These are phyloP conservation scores for Calonectria montana DNA, from an alignment of 2,329 filamentous ascomycete species.

Conservation along the genomic window DNA sequence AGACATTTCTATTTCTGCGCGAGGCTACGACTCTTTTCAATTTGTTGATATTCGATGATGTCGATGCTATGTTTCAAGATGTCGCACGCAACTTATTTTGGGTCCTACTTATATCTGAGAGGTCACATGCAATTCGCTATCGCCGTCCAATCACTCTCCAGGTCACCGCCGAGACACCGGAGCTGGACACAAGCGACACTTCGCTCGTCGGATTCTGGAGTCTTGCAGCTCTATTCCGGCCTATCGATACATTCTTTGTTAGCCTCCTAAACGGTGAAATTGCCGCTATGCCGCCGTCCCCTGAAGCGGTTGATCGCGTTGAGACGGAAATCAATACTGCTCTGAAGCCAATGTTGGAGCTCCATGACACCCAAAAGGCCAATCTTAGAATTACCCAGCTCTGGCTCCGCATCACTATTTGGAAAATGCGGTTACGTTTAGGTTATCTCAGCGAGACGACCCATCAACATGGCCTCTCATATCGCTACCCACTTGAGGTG, in stretches of 20 bases:
- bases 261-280: slow-evolving; percentile 54
- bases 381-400: slow-evolving; percentile 58
- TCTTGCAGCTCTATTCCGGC: slow-evolving; percentile 53
- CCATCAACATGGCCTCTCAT: slow-evolving; percentile 51
- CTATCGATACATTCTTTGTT: slow-evolving; percentile 56
- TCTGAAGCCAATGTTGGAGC: slow-evolving; percentile 44
- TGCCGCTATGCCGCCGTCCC: slow-evolving; percentile 45
- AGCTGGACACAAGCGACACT: slow-evolving; percentile 43
- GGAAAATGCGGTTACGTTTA: slow-evolving; percentile 57
- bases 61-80: slow-evolving; percentile 35
- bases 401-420: slow-evolving; percentile 58
- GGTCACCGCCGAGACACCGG: slow-evolving; percentile 51
- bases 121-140: slow-evolving; percentile 58
- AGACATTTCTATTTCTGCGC: slow-evolving; percentile 56
- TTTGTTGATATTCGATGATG: slow-evolving; percentile 45
- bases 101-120: slow-evolving; percentile 57
- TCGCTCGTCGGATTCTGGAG: slow-evolving; percentile 53
- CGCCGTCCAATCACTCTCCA: slow-evolving; percentile 56
- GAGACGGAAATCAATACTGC: slow-evolving; percentile 52
- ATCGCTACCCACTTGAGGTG: slow-evolving; percentile 56
- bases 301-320: slow-evolving; percentile 48
- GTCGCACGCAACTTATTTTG: slow-evolving; percentile 55
- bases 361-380: slow-evolving; percentile 58
- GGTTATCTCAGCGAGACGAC: slow-evolving; percentile 52
- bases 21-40: slow-evolving; percentile 56